Conservation (phyloP, 2,329 filamentous ascomycete species). For the Stagonosporopsis chrysanthemi region DNA sequence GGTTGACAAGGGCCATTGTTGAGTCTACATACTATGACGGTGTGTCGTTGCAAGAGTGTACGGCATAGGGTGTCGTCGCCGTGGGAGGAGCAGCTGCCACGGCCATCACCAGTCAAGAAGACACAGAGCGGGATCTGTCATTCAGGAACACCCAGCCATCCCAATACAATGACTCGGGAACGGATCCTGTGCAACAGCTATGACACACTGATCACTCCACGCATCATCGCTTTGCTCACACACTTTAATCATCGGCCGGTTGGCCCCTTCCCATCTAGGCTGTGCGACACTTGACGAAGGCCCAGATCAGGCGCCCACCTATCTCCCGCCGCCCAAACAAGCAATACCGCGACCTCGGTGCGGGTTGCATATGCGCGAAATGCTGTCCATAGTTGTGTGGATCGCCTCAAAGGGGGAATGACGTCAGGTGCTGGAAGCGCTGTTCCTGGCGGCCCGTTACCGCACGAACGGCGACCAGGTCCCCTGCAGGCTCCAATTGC, state of each 20-base stretch:
- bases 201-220: neutral
- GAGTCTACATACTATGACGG: neutral
- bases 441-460: constrained; percentile 38
- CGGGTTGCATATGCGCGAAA: constrained; percentile 14
- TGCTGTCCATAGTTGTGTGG: constrained; percentile 11
- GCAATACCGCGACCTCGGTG: constrained; percentile 8
- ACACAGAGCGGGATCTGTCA: neutral
- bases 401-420: constrained; percentile 5
- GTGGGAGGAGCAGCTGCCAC: neutral
- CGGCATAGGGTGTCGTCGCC: neutral
- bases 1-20: neutral
- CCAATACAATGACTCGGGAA: constrained; percentile 7
- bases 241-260: neutral
- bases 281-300: neutral
- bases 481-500: constrained; percentile 39
- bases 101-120: neutral
- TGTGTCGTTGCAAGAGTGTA: neutral
- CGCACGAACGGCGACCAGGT: constrained; percentile 28
- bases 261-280: neutral
- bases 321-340: constrained; percentile 8
- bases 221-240: neutral
- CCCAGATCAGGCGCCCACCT: constrained; percentile 1
- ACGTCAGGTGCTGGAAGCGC: constrained; percentile 24
- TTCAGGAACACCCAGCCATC: constrained; percentile 5
- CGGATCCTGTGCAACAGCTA: neutral